phyloP scores from a whole-genome alignment of 2,329 filamentous ascomycete genomes.

The Epichloe bromicola region DNA sequence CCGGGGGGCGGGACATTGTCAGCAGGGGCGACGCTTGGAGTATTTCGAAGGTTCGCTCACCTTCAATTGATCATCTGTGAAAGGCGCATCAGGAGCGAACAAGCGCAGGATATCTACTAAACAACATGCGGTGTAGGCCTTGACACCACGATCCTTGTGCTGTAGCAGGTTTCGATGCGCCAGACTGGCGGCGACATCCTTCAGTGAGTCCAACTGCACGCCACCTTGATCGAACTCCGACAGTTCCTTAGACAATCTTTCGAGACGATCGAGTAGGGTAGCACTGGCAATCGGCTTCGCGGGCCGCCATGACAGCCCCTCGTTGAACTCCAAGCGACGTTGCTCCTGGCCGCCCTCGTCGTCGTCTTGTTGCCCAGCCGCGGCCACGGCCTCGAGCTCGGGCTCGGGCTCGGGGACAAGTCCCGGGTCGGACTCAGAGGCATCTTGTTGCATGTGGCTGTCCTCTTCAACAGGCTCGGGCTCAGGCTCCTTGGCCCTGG shows the following conservation, averaged over 20 bases:
- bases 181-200: constrained; percentile 72
- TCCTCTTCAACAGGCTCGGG: constrained; percentile 17
- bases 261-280: constrained; percentile 70
- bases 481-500: constrained; percentile 19
- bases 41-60: constrained; percentile 30
- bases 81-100: constrained; percentile 89
- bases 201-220: constrained; percentile 69
- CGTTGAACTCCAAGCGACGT: constrained; percentile 58
- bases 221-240: constrained; percentile 78
- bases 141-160: constrained; percentile 89
- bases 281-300: constrained; percentile 78
- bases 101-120: constrained; percentile 86
- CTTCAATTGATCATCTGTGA: constrained; percentile 81
- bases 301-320: constrained; percentile 80
- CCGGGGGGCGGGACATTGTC: constrained; percentile 2
- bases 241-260: constrained; percentile 71
- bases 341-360: constrained; percentile 8
- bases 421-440: constrained; percentile 9
- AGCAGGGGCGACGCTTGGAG: constrained; percentile 1
- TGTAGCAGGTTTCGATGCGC: constrained; percentile 68
- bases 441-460: constrained; percentile 8
- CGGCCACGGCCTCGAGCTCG: constrained; percentile 2
- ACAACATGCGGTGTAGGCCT: constrained; percentile 78
- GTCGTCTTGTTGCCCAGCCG: constrained; percentile 1
- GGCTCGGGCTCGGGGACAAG: constrained; percentile 2